Base-by-base conservation (phyloP, 805 yeast genomes). In the Pichia cabralensis region DNA sequence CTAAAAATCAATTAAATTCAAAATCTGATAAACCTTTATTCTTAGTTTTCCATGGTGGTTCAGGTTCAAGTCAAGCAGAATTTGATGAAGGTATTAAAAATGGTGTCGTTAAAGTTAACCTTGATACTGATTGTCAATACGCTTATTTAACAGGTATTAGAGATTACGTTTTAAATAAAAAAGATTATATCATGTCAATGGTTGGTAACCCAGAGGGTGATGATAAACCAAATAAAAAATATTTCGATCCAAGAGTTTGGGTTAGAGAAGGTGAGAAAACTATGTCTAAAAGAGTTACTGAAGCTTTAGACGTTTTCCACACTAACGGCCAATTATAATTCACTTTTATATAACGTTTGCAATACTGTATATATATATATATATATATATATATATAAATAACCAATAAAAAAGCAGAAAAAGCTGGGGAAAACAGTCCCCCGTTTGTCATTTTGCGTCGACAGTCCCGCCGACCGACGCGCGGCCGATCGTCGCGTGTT, bases 191-290 rank as follows among this genome's bases (percentile, higher is more conserved):
- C 53, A 52, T 73, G 70, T 46, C 80, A 39, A 82, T 67, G 67
- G 96, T 92, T 56, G 98, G 98, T 69, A 92, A 92, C 94, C 98
- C 98, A 69, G 96, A 89, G 16, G 98, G 97, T 66, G 89, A 71
- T 38, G 97, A 92, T 70, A 83, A 85, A 76, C 98, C 98, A 71
- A 92, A 92, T 89, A 92, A 92, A 88, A 92, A 92, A 74, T 86
- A 70, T 85, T 92, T 85, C 62, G 98, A 92, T 72, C 98, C 98
- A 71, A 89, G 98, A 80, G 97, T 88, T 67, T 92, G 98, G 98
- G 96, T 92, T 50, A 88, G 97, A 77, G 97, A 89, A 72, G 97
- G 98, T 76, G 98, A 92, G 76, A 86, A 86, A 86, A 86, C 96
- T 60, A 89, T 92, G 96, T 50, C 77, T 49, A 67, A 64, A 50